Evolutionary conservation across 768 basidiomycete genomes (phyloP), one percentile per base, ranked within the genome.

Genomic region (Symmetrospora coprosmae): DNA sequence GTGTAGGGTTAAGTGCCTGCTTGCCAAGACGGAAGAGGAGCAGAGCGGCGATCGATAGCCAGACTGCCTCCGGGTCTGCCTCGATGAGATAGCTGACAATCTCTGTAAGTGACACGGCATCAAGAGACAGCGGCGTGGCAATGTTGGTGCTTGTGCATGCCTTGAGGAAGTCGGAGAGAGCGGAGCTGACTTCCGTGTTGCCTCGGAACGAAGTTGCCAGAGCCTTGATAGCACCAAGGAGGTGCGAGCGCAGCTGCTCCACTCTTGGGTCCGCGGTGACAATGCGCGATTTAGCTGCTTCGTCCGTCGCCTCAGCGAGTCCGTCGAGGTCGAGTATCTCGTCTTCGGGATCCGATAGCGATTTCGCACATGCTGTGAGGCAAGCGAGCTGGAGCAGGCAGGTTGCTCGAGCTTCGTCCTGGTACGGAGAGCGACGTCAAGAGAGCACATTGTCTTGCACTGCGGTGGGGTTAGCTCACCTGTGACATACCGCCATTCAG

Each of bases 301-400:
- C 52, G 33, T 55, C 43, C n/a, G 62, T 56, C 19, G 65, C 66
- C 31, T 71, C 71, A 11, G 64, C 60, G 3, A 40, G 61, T 21
- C 55, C 55, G 1, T 71, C 68, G 2, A 71, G 64, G 56, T 74
- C 73, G 51, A 74, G 69, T 19, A 74, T 68, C 47, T 75, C 75
- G 55, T 72, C 74, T 21, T 75, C 75, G 0, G 72, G 69, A 0
- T 74, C 72, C 0, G 74, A 65, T 7, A 76, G 67, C 2, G 75
- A 75, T 33, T 72, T 72, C 31, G 74, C 71, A 50, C 72, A 72
- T 3, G 75, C 74, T 0, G 73, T 71, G n/a, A 76, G 68, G n/a
- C 71, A 70, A 30, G 66, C 60, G 27, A 75, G 65, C 13, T 73
- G 68, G 16, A 73, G 70, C 13, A 74, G 59, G 25, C 66, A 58